Percentiles rank a stretch among this genome's conserved stretches.
Conservation (phyloP, 2,329 filamentous ascomycete species). For the Penicillium sp. region DNA sequence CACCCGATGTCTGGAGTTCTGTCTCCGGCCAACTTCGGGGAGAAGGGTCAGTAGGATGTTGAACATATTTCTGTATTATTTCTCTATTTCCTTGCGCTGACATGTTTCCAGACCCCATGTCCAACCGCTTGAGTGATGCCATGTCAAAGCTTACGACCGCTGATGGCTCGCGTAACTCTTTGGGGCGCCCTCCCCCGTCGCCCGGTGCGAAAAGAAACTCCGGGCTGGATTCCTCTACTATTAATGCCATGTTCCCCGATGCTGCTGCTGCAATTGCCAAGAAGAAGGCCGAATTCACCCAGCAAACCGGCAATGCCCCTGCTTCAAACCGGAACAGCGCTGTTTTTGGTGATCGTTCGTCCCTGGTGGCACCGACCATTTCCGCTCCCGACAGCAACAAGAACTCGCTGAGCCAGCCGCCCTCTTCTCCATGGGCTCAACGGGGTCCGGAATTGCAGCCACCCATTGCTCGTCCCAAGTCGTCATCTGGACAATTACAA, state of each 20-base stretch:
- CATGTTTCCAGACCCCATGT: conserved; percentile 78
- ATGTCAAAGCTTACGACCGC: conserved; percentile 86
- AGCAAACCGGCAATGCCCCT: conserved; percentile 85
- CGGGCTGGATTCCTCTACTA: conserved; percentile 85
- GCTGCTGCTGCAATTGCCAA: conserved; percentile 97
- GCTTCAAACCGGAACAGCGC: conserved; percentile 91
- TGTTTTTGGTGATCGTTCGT: conserved; percentile 70
- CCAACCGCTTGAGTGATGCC: conserved; percentile 87
- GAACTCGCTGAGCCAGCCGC: conserved; percentile 59
- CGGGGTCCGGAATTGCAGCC: conserved; percentile 47
- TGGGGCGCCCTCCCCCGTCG: conserved; percentile 74
- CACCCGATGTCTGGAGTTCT: conserved; percentile 95
- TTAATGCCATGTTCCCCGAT: conserved; percentile 99
- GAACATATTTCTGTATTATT: conserved; percentile 9
- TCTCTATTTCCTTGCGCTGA: conserved; percentile 15
- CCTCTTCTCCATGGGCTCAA: conserved; percentile 76
- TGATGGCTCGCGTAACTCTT: conserved; percentile 79
- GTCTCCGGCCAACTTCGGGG: conserved; percentile 86
- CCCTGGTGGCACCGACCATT: conserved; percentile 71
- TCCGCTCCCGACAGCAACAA: conserved; percentile 62
- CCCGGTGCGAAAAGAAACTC: conserved; percentile 85
- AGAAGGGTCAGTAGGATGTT: conserved; percentile 66
- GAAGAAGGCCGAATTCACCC: conserved; percentile 95
- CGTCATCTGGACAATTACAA: conserved; percentile 60
- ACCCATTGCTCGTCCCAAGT: conserved; percentile 66